Conservation (phyloP, 495 filamentous ascomycete genomes). For the Lasiosphaeria miniovina region DNA sequence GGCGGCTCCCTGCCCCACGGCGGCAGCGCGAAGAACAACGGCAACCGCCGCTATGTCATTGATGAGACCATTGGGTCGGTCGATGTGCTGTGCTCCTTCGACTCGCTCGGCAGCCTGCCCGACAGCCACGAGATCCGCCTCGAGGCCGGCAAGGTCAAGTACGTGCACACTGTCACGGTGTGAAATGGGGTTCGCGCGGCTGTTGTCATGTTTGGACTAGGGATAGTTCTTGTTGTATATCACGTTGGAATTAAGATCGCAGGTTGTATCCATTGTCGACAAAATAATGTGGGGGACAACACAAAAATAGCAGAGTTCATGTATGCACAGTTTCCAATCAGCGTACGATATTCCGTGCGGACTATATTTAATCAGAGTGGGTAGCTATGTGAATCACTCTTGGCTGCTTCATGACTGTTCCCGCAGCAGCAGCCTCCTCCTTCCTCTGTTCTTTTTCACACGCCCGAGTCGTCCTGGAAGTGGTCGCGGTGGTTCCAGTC, state of each 20-base stretch:
- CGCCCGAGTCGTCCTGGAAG: conserved; percentile 32
- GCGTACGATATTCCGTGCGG: no score
- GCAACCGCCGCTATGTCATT: conserved; percentile 48
- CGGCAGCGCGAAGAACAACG: conserved; percentile 38
- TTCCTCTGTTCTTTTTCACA: conserved; percentile 11
- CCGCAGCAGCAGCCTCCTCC: no score
- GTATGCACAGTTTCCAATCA: no score
- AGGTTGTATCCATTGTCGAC: no score
- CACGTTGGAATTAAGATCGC: no score
- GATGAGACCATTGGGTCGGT: conserved; percentile 46
- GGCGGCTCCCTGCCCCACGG: conserved; percentile 37
- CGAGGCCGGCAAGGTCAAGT: conserved; percentile 44
- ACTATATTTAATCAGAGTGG: no score
- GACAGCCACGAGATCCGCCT: conserved; percentile 49
- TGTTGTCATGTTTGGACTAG: no score
- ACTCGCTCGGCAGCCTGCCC: conserved; percentile 40
- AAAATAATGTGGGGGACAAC: no score
- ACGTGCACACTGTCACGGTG: conserved; percentile 43
- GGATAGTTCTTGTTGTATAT: no score
- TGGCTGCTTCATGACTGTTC: no score
- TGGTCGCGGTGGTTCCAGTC: conserved; percentile 16
- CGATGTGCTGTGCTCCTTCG: conserved; percentile 47
- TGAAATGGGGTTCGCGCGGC: neutral
- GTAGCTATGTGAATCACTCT: no score
- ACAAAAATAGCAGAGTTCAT: no score